Base-by-base conservation (phyloP, 2,329 filamentous ascomycete genomes). In the Talaromyces albobiverticillius region DNA sequence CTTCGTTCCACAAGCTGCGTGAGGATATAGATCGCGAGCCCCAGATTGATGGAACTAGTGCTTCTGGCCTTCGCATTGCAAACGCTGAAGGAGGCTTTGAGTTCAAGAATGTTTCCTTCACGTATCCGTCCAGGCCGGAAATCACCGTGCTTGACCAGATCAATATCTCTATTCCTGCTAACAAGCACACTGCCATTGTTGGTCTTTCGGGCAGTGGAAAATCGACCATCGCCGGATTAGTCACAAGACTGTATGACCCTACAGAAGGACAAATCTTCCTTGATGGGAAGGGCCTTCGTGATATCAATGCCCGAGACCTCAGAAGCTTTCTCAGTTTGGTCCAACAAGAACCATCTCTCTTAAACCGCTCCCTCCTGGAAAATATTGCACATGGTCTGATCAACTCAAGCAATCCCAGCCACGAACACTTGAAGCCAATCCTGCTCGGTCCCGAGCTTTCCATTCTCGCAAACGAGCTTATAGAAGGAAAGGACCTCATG, bases 151-250 rank as follows among this genome's bases (percentile, higher is more conserved):
- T 74, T 9, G 57, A 68, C 20, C 65, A 65, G 3, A 55, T 72
- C 20, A 63, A 60, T 14, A 62, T 74, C 20, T 40, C 54, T 4
- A 67, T 71, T 26, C 69, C 68, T 1, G 62, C 70, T 2, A 64
- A 65, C 20, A 68, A 71, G 49, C 69, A 72, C 38, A 73, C 71
- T 0, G 72, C 72, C 2, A 71, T 81, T 14, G 72, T 80, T 40
- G 79, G 79, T 3, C 74, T 76, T 4, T 77, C 79, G 20, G 79
- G 77, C 9, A 76, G 76, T 55, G 79, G 79, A 3, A 82, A 82
- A 58, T 80, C 78, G 4, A 81, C 78, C 4, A 64, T 72, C 31
- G 70, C 68, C 2, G 67, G 62, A 6, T 61, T 75, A 26, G 51
- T 73, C 9, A 66, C 67, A 49, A 64, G 72, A 6, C 66, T 73